Conservation (phyloP, 2,329 filamentous ascomycete genomes). For the Neofusicoccum ribis region DNA sequence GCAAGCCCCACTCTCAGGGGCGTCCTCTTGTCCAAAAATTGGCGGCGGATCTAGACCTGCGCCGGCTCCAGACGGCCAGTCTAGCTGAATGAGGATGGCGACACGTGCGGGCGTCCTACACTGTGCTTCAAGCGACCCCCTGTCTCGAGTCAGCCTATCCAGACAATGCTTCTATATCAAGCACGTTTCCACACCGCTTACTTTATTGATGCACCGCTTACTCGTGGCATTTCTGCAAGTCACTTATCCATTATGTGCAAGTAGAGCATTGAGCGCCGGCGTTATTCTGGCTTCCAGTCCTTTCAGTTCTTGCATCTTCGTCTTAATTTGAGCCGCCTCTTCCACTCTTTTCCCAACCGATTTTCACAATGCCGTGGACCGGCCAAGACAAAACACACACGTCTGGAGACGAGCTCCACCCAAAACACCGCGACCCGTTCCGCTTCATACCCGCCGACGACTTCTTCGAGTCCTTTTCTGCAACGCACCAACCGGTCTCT, state of each 20-base stretch:
- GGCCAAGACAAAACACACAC: slow-evolving; percentile 1
- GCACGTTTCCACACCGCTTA: background rate
- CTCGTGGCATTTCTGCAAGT: background rate
- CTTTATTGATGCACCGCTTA: background rate
- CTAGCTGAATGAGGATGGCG: background rate
- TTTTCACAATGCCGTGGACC: background rate
- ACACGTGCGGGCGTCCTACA: slow-evolving; percentile 6
- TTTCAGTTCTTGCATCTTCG: background rate
- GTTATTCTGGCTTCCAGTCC: background rate
- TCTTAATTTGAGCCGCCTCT: background rate
- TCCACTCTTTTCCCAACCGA: background rate
- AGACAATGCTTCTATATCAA: background rate
- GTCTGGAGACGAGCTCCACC: background rate
- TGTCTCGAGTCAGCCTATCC: background rate
- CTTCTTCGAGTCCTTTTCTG: background rate
- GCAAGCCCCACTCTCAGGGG: background rate
- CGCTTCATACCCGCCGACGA: slow-evolving; percentile 1
- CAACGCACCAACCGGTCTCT: background rate
- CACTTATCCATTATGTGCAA: background rate
- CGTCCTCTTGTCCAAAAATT: background rate
- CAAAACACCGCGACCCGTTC: background rate
- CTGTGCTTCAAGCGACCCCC: slow-evolving; percentile 2
- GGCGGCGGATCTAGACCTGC: slow-evolving; percentile 1
- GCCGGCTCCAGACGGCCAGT: background rate
- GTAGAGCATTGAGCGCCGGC: background rate